These are phyloP conservation scores for Magnusiomyces tetraspermus DNA, from an alignment of 1,139 yeast species.

Conservation along the genomic window DNA sequence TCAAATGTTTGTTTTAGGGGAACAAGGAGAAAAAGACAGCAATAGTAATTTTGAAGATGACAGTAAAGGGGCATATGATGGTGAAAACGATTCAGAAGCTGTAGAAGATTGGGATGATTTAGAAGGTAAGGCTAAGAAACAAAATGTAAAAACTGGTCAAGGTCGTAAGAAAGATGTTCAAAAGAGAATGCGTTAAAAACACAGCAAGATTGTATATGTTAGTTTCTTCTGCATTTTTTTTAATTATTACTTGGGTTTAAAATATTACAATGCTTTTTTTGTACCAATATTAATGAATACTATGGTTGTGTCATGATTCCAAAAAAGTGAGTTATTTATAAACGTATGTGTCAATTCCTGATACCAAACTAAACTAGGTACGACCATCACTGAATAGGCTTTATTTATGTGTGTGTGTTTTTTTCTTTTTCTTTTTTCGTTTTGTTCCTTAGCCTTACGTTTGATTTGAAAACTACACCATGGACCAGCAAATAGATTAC, in stretches of 20 bases:
- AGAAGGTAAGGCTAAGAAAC: not conserved
- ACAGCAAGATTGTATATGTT: not conserved
- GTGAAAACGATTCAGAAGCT: not conserved
- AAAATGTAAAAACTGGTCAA: not conserved
- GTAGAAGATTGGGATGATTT: not conserved
- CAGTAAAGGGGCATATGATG: not conserved
- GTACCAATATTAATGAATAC: slow-evolving; percentile 14
- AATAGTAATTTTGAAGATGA: slow-evolving; percentile 35
- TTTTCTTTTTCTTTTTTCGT: not conserved
- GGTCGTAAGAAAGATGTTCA: not conserved
- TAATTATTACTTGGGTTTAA: not conserved
- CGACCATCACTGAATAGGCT: too few species aligned
- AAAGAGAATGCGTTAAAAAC: slow-evolving; percentile 13
- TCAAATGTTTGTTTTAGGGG: slow-evolving; percentile 30
- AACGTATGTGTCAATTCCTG: too few species aligned
- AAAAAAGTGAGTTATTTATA: too few species aligned
- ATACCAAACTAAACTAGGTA: too few species aligned
- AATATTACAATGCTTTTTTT: slow-evolving; percentile 36
- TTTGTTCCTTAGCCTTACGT: not conserved
- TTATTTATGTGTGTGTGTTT: not conserved
- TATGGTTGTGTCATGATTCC: slow-evolving; percentile 7
- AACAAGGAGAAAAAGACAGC: slow-evolving; percentile 27
- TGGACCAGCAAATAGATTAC: slow-evolving; percentile 1
- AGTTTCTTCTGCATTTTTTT: too few species aligned
- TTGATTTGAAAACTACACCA: not conserved